Percentiles rank a stretch among this genome's conserved stretches.
Conservation (phyloP, 345 rosid genomes). For the Tarenaya hassleriana region DNA sequence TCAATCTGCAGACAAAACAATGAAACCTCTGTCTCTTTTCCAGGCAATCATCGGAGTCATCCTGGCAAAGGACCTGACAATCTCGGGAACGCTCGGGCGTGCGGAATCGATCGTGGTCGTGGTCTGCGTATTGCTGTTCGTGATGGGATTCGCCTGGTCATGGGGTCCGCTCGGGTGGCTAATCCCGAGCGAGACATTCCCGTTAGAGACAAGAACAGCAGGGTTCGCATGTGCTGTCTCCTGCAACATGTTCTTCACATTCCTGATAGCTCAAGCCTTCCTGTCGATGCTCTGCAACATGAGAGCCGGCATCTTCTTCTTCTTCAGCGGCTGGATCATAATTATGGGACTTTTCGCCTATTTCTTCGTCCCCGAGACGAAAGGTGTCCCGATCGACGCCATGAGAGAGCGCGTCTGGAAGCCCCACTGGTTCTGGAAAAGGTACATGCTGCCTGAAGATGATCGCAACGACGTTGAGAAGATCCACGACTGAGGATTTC, state of each 20-base stretch:
- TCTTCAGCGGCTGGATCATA: slow-evolving; percentile 40
- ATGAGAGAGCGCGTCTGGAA: slow-evolving; percentile 41
- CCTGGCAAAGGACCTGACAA: slow-evolving; percentile 16
- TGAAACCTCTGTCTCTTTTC: neutral
- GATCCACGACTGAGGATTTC: neutral
- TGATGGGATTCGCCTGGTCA: slow-evolving; percentile 54
- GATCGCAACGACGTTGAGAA: slow-evolving; percentile 9
- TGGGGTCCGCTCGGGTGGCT: slow-evolving; percentile 64
- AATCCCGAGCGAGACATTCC: slow-evolving; percentile 53
- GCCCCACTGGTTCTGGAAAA: slow-evolving; percentile 45
- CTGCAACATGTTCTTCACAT: slow-evolving; percentile 48
- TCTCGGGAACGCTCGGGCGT: slow-evolving; percentile 18
- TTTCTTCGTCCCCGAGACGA: slow-evolving; percentile 45
- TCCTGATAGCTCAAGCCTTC: slow-evolving; percentile 44
- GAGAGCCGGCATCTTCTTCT: slow-evolving; percentile 46
- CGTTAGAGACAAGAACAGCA: slow-evolving; percentile 38
- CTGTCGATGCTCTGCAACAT: slow-evolving; percentile 42
- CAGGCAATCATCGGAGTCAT: slow-evolving; percentile 27
- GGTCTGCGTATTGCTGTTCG: slow-evolving; percentile 33
- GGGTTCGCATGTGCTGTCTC: slow-evolving; percentile 40
- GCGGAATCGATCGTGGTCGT: slow-evolving; percentile 29
- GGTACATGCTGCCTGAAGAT: slow-evolving; percentile 28
- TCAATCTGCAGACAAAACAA: neutral
- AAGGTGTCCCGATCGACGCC: slow-evolving; percentile 38
- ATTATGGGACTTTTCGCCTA: slow-evolving; percentile 37